A percentile compares a stretch with the other conserved stretches of the same genome.
Conservation (phyloP, 2,329 filamentous ascomycete genomes). For the Colletotrichum acutatum region DNA sequence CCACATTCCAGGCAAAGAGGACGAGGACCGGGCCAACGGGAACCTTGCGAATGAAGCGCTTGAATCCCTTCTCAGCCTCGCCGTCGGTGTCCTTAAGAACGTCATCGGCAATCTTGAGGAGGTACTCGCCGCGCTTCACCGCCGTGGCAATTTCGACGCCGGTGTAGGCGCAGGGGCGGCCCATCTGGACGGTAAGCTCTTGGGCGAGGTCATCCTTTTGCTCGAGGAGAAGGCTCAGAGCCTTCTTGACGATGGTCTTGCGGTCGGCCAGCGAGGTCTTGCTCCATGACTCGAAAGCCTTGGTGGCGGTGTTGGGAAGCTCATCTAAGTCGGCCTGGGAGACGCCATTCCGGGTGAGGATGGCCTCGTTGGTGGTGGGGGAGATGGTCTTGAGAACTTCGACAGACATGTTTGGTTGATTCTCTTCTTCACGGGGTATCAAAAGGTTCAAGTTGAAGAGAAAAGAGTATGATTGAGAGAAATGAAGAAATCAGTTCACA, state of each 20-base stretch:
- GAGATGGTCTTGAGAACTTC: slow-evolving; percentile 84
- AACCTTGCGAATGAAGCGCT: slow-evolving; percentile 87
- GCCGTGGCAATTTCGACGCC: slow-evolving; percentile 87
- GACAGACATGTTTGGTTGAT: slow-evolving; percentile 64
- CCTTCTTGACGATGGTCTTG: slow-evolving; percentile 83
- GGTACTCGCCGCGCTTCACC: slow-evolving; percentile 84
- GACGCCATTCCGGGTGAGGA: slow-evolving; percentile 82
- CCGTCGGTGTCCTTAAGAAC: slow-evolving; percentile 83
- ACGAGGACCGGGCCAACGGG: slow-evolving; percentile 89
- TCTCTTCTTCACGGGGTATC: not conserved
- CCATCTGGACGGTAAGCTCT: slow-evolving; percentile 95
- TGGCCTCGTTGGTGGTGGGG: slow-evolving; percentile 85
- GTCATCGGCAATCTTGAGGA: slow-evolving; percentile 85
- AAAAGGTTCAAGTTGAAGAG: not conserved
- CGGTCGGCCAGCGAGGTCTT: slow-evolving; percentile 80
- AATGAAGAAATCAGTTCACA: not conserved
- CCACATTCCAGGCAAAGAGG: slow-evolving; percentile 95
- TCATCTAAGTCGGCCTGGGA: slow-evolving; percentile 75
- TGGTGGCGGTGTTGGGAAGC: slow-evolving; percentile 77
- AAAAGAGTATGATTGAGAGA: not conserved
- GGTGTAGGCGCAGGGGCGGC: slow-evolving; percentile 88
- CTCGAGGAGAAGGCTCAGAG: slow-evolving; percentile 75
- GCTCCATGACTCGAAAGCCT: slow-evolving; percentile 81
- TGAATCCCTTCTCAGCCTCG: slow-evolving; percentile 88
- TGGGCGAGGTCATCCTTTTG: slow-evolving; percentile 83